Percentiles rank a stretch among this genome's conserved stretches.
Evolutionary conservation across 2,329 filamentous ascomycete genomes (phyloP).

Genomic region (Fusarium coicis): DNA sequence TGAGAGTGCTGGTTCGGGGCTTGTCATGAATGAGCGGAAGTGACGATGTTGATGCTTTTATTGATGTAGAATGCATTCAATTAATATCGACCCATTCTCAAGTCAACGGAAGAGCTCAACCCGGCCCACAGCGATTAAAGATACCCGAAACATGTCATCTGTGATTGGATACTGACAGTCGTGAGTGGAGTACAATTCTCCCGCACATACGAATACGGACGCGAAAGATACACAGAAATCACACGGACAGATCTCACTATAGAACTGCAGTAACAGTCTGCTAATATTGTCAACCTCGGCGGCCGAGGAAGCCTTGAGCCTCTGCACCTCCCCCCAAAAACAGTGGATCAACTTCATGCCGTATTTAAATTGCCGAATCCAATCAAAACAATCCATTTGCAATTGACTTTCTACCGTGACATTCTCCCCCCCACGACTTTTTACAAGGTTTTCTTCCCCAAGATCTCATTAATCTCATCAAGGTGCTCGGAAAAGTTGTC

Average conservation of each 20-base stretch:
- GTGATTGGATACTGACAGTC: background rate
- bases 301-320: background rate
- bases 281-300: background rate
- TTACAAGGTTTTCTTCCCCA: conserved; percentile 7
- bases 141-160: background rate
- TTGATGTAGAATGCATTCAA: background rate
- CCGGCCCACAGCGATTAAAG: conserved; percentile 29
- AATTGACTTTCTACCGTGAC: background rate
- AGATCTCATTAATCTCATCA: conserved; percentile 35
- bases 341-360: background rate
- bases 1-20: background rate
- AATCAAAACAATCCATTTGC: background rate
- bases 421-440: background rate
- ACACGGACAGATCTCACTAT: fast-evolving
- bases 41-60: background rate
- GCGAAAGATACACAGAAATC: background rate
- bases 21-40: no score
- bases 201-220: conserved; percentile 14
- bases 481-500: conserved; percentile 40
- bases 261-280: fast-evolving
- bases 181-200: background rate
- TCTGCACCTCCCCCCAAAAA: background rate
- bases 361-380: background rate
- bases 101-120: conserved; percentile 22
- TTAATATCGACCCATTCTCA: conserved; percentile 32